phyloP scores from a whole-genome alignment of 805 yeast species.

The Candida patagonica region DNA sequence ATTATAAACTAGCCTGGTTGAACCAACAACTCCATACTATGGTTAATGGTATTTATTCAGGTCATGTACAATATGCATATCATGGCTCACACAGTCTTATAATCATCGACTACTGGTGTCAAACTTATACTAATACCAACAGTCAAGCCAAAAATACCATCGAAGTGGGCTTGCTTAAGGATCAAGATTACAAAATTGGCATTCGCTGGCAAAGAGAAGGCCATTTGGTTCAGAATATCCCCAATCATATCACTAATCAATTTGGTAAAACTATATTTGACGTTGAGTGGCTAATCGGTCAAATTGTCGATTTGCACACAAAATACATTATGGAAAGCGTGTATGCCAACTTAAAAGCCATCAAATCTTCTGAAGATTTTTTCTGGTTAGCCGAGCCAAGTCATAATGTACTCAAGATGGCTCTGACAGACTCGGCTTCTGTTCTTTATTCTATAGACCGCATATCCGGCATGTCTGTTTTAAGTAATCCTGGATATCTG shows the following conservation, averaged over 20 bases:
- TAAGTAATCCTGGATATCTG: conserved; percentile 36
- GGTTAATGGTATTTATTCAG: conserved; percentile 48
- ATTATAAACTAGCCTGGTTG: conserved; percentile 52
- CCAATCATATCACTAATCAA: conserved; percentile 21
- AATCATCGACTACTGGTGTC: conserved; percentile 52
- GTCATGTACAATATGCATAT: conserved; percentile 49
- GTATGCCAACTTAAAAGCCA: conserved; percentile 1
- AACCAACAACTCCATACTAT: conserved; percentile 48
- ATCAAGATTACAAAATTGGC: conserved; percentile 34
- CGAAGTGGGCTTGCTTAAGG: conserved; percentile 49
- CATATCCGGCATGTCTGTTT: conserved; percentile 17
- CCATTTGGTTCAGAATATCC: conserved; percentile 1
- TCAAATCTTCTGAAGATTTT: background rate
- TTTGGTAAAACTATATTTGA: conserved; percentile 26
- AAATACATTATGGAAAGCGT: conserved; percentile 28
- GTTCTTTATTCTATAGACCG: conserved; percentile 18
- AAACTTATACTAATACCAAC: conserved; percentile 22
- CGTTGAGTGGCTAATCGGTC: conserved; percentile 32
- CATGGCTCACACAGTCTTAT: conserved; percentile 46
- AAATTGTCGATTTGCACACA: conserved; percentile 34
- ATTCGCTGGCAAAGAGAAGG: conserved; percentile 61
- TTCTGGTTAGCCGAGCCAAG: conserved; percentile 2
- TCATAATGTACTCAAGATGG: conserved; percentile 14
- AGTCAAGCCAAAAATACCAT: conserved; percentile 35
- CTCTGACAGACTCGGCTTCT: conserved; percentile 14